phyloP scores from a whole-genome alignment of 2,329 filamentous ascomycete genomes.

The Penicillium sp. region DNA sequence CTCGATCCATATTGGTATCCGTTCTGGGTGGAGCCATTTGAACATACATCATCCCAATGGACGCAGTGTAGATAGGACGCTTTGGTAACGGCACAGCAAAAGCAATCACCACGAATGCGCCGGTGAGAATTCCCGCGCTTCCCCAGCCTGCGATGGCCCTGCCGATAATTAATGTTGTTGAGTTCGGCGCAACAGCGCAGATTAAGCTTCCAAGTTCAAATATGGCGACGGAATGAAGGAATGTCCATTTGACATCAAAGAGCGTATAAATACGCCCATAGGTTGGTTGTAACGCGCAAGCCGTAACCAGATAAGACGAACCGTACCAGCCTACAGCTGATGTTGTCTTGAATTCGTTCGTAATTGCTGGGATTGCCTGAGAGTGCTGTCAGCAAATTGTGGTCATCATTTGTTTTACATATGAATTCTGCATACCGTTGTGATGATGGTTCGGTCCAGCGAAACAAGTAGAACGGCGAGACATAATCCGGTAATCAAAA shows the following conservation, averaged over 20 bases:
- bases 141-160: conserved; percentile 32
- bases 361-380: conserved; percentile 47
- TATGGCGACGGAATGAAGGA: conserved; percentile 25
- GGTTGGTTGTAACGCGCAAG: conserved; percentile 38
- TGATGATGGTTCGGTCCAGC: conserved; percentile 23
- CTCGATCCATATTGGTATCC: too few species aligned
- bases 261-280: conserved; percentile 48
- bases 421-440: conserved; percentile 14
- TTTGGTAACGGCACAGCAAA: conserved; percentile 28
- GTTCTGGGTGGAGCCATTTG: background rate
- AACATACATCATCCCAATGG: conserved; percentile 22
- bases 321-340: conserved; percentile 26
- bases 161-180: conserved; percentile 28
- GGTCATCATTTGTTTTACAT: background rate
- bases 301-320: conserved; percentile 19
- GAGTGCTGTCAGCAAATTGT: background rate
- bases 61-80: conserved; percentile 31
- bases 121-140: conserved; percentile 30
- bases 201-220: conserved; percentile 32
- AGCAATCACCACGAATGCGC: conserved; percentile 41
- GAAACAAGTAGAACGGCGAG: conserved; percentile 27
- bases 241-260: conserved; percentile 28
- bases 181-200: conserved; percentile 26
- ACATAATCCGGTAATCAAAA: conserved; percentile 26
- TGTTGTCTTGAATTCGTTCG: conserved; percentile 28